Base-by-base conservation (phyloP, 2,329 filamentous ascomycete species). In the Neonectria coccinea region DNA sequence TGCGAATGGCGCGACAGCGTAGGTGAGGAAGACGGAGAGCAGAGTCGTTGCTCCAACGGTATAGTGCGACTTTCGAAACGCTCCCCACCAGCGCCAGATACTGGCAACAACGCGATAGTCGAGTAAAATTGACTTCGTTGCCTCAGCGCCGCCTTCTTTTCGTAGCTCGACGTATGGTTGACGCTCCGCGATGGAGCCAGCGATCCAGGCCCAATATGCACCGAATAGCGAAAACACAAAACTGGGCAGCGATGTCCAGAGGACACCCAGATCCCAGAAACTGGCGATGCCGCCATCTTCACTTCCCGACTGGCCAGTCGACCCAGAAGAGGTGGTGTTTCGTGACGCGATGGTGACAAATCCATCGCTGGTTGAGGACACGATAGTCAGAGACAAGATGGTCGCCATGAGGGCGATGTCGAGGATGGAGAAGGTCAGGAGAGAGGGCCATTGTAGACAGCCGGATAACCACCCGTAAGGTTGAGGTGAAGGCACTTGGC, bases 101-200 rank as follows among this genome's bases (percentile, higher is more conserved):
- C 47, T 41, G 16, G 66, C 56, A 3, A 47, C 44, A 9, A 59
- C 54, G 8, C 60, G 59, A 25, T 68, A 68, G 22, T 68, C 66
- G 6, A 68, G n/a, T 1, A 68, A 18, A 8, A 68, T 59, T 1
- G 66, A 66, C 5, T 36, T 20, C 22, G 47, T 64, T 27, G 66
- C 59, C 3, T 52, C 31, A 3, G 59, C 48, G 3, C 66, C 66
- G 14, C 27, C 18, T 18, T 44, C 44, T 14, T 61, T 64, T 10
- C 66, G 66, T 11, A 68, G 54, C 33, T 68, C 66, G 14, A 66
- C 66, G 22, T 59, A 68, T 12, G 66, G 66, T 12, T 68, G 66
- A 6, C 66, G 66, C 27, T 68, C 66, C 29, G 66, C 57, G 14
- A 66, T 58, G 3, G 66, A 52, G 7, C 53, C 44, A 10, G 66